These are phyloP conservation scores for Aspergillus homomorphus DNA, from an alignment of 495 filamentous ascomycete genomes.

Conservation along the genomic window DNA sequence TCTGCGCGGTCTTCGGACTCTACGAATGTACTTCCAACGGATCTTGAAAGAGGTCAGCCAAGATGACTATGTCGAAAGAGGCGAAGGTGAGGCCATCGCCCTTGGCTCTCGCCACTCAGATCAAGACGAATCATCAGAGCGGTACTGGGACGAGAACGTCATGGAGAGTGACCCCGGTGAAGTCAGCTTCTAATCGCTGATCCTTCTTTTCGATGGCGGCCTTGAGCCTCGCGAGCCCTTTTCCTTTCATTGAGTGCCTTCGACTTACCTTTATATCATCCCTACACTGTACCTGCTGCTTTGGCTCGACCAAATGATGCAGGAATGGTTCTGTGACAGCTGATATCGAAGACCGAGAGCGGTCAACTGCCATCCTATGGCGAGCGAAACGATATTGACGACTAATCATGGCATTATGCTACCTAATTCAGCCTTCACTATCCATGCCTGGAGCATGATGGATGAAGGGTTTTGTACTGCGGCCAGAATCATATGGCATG, in stretches of 20 bases:
- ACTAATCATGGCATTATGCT: slow-evolving; percentile 21
- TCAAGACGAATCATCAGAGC: slow-evolving; percentile 30
- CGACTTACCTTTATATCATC: not conserved
- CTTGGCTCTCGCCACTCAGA: slow-evolving; percentile 29
- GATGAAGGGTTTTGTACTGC: slow-evolving; percentile 9
- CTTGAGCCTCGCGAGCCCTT: not conserved
- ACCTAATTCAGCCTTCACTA: slow-evolving; percentile 6
- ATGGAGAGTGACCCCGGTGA: slow-evolving; percentile 45
- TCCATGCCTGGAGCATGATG: slow-evolving; percentile 35
- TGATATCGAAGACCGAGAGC: slow-evolving; percentile 2
- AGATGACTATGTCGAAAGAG: slow-evolving; percentile 51
- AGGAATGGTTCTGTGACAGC: slow-evolving; percentile 17
- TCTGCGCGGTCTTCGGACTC: slow-evolving; percentile 73
- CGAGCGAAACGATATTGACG: slow-evolving; percentile 19
- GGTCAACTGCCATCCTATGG: slow-evolving; percentile 11
- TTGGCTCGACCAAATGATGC: slow-evolving; percentile 4
- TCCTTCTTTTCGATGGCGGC: slow-evolving; percentile 3
- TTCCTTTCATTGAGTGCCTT: slow-evolving; percentile 2
- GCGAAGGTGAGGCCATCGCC: slow-evolving; percentile 46
- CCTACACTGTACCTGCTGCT: not conserved
- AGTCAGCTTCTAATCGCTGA: slow-evolving; percentile 40
- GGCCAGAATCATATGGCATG: slow-evolving; percentile 18
- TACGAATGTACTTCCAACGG: slow-evolving; percentile 80
- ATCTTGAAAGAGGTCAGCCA: slow-evolving; percentile 77
- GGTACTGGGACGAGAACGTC: slow-evolving; percentile 43